Evolutionary conservation across 768 basidiomycete species (phyloP), one percentile per base, ranked within the genome.

Genomic region (Psilocybe subaeruginosa): DNA sequence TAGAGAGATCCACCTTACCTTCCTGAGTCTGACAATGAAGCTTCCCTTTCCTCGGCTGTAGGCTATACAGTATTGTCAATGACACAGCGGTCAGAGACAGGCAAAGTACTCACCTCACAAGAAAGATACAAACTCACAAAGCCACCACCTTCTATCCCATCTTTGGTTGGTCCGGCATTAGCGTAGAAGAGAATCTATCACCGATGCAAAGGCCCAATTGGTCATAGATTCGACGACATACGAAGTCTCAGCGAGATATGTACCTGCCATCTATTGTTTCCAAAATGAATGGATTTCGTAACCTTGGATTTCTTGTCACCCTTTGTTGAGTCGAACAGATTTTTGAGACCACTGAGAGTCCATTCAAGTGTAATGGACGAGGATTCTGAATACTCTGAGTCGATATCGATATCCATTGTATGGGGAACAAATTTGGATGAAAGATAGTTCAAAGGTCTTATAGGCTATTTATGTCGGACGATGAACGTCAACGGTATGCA

Each of bases 261-360:
- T 37, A 89, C 89, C 78, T 89, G 90, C 90, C 90, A 92, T 54
- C 82, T 78, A 9, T 88, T 91, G n/a, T 79, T 85, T 12, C 91
- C 92, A 63, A 94, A 94, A 69, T 82, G 84, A 54, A 82, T 78
- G 3, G 90, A 92, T 73, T 90, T 92, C 23, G 85, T 91, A 16
- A 86, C 87, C 64, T 90, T 91, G 2, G 89, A 91, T 72, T 92
- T 93, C 17, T 80, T 72, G 27, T 91, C 90, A n/a, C 91, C 90
- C 68, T 87, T 88, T 60, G 88, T 91, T 19, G 83, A 79, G 39
- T 95, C 93, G 62, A 94, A 95, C 30, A 94, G 72, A 49, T 78
- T 77, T 72, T 86, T 90, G 59, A 95, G 78, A 3, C 85, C 88
- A 33, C 80, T 80, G 29, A 95, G 76, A 0, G 85, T 87, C 93